Conservation (phyloP, 129 eudicot genomes). For the Flaveria trinervia region DNA sequence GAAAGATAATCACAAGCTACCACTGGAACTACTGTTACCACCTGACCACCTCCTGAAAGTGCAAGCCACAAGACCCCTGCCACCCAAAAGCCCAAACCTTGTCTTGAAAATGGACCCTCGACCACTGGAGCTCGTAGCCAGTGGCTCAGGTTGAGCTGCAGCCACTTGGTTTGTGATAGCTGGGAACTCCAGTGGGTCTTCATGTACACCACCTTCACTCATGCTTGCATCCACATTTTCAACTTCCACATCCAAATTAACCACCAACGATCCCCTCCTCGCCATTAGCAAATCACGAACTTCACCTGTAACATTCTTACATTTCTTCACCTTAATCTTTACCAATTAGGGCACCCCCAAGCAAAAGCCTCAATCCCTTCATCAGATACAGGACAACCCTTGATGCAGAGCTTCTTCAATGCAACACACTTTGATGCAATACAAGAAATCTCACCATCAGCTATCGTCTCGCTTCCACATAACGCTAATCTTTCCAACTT, state of each 20-base stretch:
- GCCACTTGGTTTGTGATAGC: constrained; percentile 32
- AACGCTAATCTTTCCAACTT: constrained; percentile 44
- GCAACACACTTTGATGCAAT: constrained; percentile 50
- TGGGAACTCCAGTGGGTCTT: constrained; percentile 53
- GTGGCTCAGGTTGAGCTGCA: constrained; percentile 36
- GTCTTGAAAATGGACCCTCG: constrained; percentile 49
- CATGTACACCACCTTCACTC: constrained; percentile 61
- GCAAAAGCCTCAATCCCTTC: constrained; percentile 50
- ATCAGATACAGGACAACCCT: constrained; percentile 50
- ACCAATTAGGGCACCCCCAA: constrained; percentile 51
- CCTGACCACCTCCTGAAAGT: constrained; percentile 66
- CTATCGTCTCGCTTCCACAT: constrained; percentile 49
- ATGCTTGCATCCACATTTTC: constrained; percentile 62
- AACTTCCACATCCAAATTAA: constrained; percentile 73
- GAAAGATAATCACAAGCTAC: constrained; percentile 24
- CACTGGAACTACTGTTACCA: constrained; percentile 48
- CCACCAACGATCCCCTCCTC: constrained; percentile 59
- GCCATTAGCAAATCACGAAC: constrained; percentile 71
- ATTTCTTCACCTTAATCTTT: constrained; percentile 57
- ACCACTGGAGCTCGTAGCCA: constrained; percentile 42
- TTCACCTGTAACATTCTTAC: constrained; percentile 71
- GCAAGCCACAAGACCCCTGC: constrained; percentile 60
- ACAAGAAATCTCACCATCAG: constrained; percentile 46
- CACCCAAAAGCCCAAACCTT: constrained; percentile 64
- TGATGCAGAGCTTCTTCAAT: constrained; percentile 49